phyloP scores from a whole-genome alignment of 306 rosid species.

The Lathyrus oleraceus region DNA sequence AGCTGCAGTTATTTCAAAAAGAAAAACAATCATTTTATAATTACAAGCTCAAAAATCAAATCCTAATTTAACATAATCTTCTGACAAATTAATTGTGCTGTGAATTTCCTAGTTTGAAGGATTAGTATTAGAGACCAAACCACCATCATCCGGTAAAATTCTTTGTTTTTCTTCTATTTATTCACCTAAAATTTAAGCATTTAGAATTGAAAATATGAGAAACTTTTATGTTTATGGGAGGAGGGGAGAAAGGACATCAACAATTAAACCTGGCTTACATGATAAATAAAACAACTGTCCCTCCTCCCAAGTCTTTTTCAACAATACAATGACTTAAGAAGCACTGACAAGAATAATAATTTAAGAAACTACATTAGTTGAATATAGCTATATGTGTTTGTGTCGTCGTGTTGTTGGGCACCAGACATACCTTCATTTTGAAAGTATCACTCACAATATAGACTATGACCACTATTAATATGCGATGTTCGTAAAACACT shows the following conservation, averaged over 20 bases:
- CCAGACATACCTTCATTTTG: too few species aligned
- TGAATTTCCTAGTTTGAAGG: slow-evolving; percentile 49
- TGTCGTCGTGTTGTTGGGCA: too few species aligned
- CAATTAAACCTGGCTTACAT: neutral
- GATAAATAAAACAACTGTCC: slow-evolving; percentile 9
- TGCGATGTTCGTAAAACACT: neutral
- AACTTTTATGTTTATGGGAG: slow-evolving; percentile 12
- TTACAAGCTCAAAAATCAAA: slow-evolving; percentile 14
- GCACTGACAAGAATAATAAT: too few species aligned
- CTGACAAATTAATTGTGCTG: neutral
- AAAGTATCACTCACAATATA: too few species aligned
- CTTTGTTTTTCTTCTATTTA: slow-evolving; percentile 4
- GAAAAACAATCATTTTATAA: neutral
- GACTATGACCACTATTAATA: too few species aligned
- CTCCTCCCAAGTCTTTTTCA: neutral
- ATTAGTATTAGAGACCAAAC: slow-evolving; percentile 37
- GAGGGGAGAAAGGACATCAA: neutral
- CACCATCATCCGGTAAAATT: neutral
- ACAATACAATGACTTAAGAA: neutral
- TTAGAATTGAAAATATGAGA: neutral
- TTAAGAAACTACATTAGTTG: too few species aligned
- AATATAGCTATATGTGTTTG: too few species aligned
- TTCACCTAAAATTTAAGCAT: slow-evolving; percentile 14
- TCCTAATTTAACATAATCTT: neutral
- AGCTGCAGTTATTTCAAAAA: neutral